Conservation (phyloP, 1,139 yeast species). For the Taphrina wiesneri region DNA sequence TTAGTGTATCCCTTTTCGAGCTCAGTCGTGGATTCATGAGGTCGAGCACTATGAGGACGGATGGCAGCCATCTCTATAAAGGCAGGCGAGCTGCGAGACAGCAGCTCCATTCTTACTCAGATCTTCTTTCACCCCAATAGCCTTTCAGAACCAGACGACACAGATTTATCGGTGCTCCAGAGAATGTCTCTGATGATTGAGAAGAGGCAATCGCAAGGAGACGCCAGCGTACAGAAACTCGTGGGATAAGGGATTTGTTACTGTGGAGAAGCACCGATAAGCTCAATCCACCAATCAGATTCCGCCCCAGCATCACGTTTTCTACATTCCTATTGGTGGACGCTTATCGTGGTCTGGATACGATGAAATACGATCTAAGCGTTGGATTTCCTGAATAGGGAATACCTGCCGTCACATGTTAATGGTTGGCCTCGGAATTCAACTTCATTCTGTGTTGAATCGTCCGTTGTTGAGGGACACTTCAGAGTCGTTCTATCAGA, state of each 20-base stretch:
- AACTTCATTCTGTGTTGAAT: too few relatives aligned
- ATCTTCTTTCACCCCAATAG: not conserved
- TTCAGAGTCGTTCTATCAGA: not conserved
- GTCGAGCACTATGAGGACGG: slow-evolving; percentile 25
- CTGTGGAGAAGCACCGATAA: not conserved
- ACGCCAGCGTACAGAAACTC: not conserved
- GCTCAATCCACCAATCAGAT: not conserved
- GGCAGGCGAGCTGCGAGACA: slow-evolving; percentile 21
- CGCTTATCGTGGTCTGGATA: not conserved
- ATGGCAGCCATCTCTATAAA: slow-evolving; percentile 26
- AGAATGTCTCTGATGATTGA: too few relatives aligned
- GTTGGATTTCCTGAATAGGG: too few relatives aligned
- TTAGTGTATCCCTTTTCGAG: slow-evolving; percentile 7
- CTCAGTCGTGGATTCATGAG: not conserved
- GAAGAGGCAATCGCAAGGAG: not conserved
- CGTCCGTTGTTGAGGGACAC: not conserved
- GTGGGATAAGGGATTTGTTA: not conserved
- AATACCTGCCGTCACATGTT: not conserved
- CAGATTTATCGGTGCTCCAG: too few relatives aligned
- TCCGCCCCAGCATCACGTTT: not conserved
- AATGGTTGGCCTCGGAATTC: not conserved
- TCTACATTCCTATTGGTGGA: not conserved
- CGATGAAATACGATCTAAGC: not conserved
- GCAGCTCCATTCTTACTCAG: slow-evolving; percentile 11
- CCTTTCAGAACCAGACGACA: too few relatives aligned